Conservation (phyloP, 2,329 filamentous ascomycete genomes). For the Diaporthe ampelina region DNA sequence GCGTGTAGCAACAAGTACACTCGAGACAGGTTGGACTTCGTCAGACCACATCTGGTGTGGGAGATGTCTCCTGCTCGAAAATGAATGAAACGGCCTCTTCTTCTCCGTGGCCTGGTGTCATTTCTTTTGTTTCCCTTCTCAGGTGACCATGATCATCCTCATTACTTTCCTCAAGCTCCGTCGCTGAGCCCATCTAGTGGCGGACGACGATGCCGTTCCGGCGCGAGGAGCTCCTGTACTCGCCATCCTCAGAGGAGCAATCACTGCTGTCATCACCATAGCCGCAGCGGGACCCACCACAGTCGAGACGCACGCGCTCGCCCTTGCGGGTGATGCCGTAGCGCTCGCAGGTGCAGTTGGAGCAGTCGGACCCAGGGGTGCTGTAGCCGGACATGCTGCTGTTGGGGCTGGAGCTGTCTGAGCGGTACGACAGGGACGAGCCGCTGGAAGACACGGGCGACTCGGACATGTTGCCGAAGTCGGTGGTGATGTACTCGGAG, state of each 20-base stretch:
- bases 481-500: slow-evolving; percentile 67
- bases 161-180: slow-evolving; percentile 43
- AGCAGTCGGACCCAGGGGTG: slow-evolving; percentile 81
- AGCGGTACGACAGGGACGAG: slow-evolving; percentile 79
- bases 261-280: slow-evolving; percentile 79
- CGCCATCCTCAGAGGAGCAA: slow-evolving; percentile 78
- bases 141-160: slow-evolving; percentile 48
- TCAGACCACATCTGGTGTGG: slow-evolving; percentile 41
- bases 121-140: slow-evolving; percentile 43
- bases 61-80: slow-evolving; percentile 46
- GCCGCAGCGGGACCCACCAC: slow-evolving; percentile 88
- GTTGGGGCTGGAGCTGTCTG: slow-evolving; percentile 80
- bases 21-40: slow-evolving; percentile 47
- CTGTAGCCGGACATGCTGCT: slow-evolving; percentile 84
- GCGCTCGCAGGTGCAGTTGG: slow-evolving; percentile 91
- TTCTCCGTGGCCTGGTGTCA: slow-evolving; percentile 44
- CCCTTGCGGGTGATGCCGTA: slow-evolving; percentile 96
- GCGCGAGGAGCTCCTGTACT: slow-evolving; percentile 70
- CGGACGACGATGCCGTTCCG: slow-evolving; percentile 75
- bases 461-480: slow-evolving; percentile 63
- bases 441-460: slow-evolving; percentile 69
- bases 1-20: slow-evolving; percentile 49
- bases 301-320: slow-evolving; percentile 96
- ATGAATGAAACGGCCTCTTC: slow-evolving; percentile 50
- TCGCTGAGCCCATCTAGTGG: slow-evolving; percentile 46